Conservation (phyloP, 352 stramenopile genomes). For the Phytophthora nicotianae region DNA sequence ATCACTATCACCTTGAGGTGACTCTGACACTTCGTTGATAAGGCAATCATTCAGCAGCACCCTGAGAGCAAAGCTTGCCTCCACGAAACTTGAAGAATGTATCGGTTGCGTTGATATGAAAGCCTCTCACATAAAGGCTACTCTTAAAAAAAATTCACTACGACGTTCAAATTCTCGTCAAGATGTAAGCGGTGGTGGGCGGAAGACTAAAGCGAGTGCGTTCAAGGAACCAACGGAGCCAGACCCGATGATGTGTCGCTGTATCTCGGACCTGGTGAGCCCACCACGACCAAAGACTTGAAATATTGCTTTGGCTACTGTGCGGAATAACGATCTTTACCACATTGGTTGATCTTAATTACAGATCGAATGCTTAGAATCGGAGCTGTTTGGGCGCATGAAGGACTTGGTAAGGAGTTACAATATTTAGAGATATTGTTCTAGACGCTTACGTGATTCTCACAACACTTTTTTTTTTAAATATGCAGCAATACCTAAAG, state of each 20-base stretch:
- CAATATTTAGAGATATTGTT: no score
- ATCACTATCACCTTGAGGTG: neutral
- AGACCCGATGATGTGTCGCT: conserved; percentile 45
- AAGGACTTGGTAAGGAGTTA: conserved; percentile 42
- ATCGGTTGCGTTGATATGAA: conserved; percentile 4
- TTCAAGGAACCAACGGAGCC: conserved; percentile 13
- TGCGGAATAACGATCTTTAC: neutral
- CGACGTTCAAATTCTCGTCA: conserved; percentile 9
- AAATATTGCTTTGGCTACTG: neutral
- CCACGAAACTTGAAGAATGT: conserved; percentile 24
- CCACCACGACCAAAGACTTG: no score
- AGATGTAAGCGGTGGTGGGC: neutral
- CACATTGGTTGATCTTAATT: no score
- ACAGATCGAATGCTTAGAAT: conserved; percentile 39
- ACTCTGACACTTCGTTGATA: neutral
- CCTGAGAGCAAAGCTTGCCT: conserved; percentile 20
- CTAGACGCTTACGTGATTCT: neutral
- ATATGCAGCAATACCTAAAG: conserved; percentile 26
- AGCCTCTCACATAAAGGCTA: neutral
- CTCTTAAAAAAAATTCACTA: conserved; percentile 1
- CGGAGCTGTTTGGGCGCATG: conserved; percentile 37
- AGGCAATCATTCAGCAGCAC: conserved; percentile 49
- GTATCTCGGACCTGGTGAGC: conserved; percentile 40
- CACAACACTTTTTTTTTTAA: neutral
- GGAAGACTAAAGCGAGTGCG: conserved; percentile 8